Conservation (phyloP, 1,139 yeast species). For the Pichia sp. region DNA sequence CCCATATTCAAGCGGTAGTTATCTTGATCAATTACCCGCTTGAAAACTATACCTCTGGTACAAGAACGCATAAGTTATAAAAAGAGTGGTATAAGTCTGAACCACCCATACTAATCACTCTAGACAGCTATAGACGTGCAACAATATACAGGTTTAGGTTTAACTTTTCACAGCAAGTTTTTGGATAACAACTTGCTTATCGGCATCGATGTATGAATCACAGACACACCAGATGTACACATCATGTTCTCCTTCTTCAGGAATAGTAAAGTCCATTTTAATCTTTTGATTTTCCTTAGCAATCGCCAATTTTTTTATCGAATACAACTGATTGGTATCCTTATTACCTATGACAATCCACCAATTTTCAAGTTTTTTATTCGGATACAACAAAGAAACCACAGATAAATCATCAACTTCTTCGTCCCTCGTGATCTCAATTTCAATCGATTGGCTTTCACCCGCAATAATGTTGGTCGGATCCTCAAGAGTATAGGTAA, state of each 20-base stretch:
- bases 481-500: slow-evolving; percentile 44
- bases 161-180: slow-evolving; percentile 9
- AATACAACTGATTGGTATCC: slow-evolving; percentile 52
- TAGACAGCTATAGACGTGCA: too few species aligned
- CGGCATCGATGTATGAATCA: slow-evolving; percentile 87
- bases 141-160: neutral
- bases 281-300: slow-evolving; percentile 45
- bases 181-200: slow-evolving; percentile 55
- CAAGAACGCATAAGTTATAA: too few species aligned
- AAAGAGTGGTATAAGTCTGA: too few species aligned
- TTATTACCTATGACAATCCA: slow-evolving; percentile 78
- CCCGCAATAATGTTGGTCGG: slow-evolving; percentile 29
- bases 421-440: slow-evolving; percentile 58
- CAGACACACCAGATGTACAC: slow-evolving; percentile 81
- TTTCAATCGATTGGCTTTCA: slow-evolving; percentile 38
- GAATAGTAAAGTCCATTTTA: slow-evolving; percentile 48
- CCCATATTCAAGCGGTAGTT: too few species aligned
- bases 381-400: slow-evolving; percentile 49
- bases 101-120: too few species aligned
- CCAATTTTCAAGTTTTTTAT: slow-evolving; percentile 69
- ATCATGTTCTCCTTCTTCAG: slow-evolving; percentile 50
- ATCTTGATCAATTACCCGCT: too few species aligned
- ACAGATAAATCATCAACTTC: slow-evolving; percentile 58
- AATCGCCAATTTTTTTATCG: slow-evolving; percentile 60
- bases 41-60: too few species aligned